Percentiles rank a stretch among this genome's conserved stretches.
Conservation (phyloP, 305 asterid genomes). For the Plantago rigida region DNA sequence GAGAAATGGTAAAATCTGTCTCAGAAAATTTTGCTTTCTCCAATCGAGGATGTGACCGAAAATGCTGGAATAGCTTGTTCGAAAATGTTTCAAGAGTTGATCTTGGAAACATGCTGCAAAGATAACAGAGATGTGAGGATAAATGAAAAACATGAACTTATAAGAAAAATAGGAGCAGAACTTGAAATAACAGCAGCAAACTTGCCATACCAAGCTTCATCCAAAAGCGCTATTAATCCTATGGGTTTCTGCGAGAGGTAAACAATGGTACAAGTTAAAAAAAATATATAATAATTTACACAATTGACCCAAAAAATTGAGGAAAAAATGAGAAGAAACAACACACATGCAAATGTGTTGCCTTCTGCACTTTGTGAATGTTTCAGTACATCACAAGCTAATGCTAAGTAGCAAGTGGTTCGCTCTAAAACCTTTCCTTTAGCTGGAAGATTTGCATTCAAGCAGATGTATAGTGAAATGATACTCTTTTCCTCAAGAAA, state of each 20-base stretch:
- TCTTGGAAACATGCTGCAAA: constrained; percentile 92
- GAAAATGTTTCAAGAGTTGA: constrained; percentile 92
- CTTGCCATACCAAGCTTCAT: constrained; percentile 82
- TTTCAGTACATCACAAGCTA: too few relatives aligned
- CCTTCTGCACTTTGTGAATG: too few relatives aligned
- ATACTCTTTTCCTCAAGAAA: constrained; percentile 77
- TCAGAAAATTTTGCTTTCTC: constrained; percentile 81
- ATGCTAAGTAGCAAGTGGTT: too few relatives aligned
- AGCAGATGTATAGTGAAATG: constrained; percentile 26
- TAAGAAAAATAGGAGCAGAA: constrained; percentile 21
- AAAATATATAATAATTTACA: constrained; percentile 3
- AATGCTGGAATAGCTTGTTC: constrained; percentile 78
- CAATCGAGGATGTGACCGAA: constrained; percentile 63
- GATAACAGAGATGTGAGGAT: constrained; percentile 13
- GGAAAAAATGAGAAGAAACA: too few relatives aligned
- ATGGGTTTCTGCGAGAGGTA: constrained; percentile 78
- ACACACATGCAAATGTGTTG: too few relatives aligned
- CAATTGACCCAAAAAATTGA: too few relatives aligned
- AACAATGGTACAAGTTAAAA: constrained; percentile 25
- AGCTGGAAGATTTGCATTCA: too few relatives aligned
- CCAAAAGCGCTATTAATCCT: constrained; percentile 85
- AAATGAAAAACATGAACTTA: constrained; percentile 22
- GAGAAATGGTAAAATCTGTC: constrained; percentile 82
- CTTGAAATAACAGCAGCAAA: constrained; percentile 31
- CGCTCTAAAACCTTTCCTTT: too few relatives aligned